phyloP scores from a whole-genome alignment of 1,139 yeast species.

The Kodamaea sp. region DNA sequence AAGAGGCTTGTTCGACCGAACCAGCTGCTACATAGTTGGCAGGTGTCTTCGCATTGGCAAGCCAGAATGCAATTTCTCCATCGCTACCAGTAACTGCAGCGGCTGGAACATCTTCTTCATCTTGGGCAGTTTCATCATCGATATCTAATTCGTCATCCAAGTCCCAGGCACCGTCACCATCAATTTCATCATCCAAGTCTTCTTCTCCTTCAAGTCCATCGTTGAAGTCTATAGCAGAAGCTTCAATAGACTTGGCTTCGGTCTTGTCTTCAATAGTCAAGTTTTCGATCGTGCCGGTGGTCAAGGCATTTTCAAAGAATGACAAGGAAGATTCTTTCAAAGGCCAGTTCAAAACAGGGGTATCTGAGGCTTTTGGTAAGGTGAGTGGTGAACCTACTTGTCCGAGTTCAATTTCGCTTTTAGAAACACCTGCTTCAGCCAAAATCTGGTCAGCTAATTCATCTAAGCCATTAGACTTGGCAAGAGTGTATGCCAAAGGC shows the following conservation, averaged over 20 bases:
- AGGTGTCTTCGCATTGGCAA: conserved; percentile 84
- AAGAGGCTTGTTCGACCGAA: conserved; percentile 94
- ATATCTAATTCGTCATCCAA: conserved; percentile 51
- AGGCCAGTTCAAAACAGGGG: conserved; percentile 75
- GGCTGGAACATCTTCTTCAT: conserved; percentile 30
- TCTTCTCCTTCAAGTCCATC: conserved; percentile 22
- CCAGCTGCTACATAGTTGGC: conserved; percentile 97
- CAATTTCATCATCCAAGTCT: conserved; percentile 56
- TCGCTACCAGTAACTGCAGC: conserved; percentile 28
- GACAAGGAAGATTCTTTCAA: conserved; percentile 70
- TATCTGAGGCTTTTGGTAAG: conserved; percentile 48
- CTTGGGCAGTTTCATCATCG: conserved; percentile 35
- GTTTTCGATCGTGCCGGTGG: conserved; percentile 72
- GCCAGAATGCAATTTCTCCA: conserved; percentile 79
- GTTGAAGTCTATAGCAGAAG: conserved; percentile 27
- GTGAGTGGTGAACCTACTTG: conserved; percentile 44
- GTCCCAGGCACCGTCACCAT: conserved; percentile 54
- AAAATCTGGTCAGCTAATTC: conserved; percentile 74
- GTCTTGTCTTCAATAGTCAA: conserved; percentile 50
- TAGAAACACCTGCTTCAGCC: conserved; percentile 66
- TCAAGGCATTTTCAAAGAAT: conserved; percentile 80
- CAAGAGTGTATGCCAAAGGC: conserved; percentile 92
- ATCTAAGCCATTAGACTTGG: conserved; percentile 80
- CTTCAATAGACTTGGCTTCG: conserved; percentile 21
- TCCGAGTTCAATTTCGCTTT: conserved; percentile 68